These are phyloP conservation scores for Selaginella tamariscina DNA, from an alignment of 75 land plant genomes.

Conservation along the genomic window DNA sequence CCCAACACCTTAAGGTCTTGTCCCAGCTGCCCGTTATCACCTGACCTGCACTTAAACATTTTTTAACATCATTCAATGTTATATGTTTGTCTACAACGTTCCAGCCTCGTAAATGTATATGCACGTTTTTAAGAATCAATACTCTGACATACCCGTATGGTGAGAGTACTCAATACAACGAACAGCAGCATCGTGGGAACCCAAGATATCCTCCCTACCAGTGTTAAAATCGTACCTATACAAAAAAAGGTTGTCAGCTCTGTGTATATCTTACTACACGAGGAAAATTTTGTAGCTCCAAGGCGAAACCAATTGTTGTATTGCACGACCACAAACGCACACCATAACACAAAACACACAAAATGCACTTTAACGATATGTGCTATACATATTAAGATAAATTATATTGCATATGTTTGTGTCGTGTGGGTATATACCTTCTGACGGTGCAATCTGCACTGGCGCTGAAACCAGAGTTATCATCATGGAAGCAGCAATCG, in stretches of 20 bases:
- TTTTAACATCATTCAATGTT: neutral
- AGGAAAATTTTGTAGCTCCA: neutral
- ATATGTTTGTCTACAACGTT: neutral
- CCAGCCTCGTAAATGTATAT: no score
- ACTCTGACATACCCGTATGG: conserved; percentile 60
- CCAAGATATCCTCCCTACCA: conserved; percentile 85
- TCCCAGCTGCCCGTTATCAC: conserved; percentile 98
- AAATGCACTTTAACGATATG: neutral
- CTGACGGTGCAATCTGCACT: conserved; percentile 67
- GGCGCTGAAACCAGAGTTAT: conserved; percentile 88
- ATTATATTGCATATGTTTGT: neutral
- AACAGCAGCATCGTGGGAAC: conserved; percentile 89
- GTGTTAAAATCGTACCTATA: conserved; percentile 80
- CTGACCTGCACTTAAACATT: conserved; percentile 44
- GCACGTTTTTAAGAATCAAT: neutral
- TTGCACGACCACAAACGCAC: neutral
- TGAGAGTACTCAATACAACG: conserved; percentile 97
- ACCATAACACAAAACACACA: neutral
- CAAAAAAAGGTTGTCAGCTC: no score
- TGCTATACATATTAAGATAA: neutral
- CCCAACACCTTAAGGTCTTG: conserved; percentile 94
- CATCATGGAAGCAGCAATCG: conserved; percentile 99
- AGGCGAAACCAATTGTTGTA: neutral
- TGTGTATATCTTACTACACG: no score
- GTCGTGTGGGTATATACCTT: conserved; percentile 31